These are phyloP conservation scores for Alternaria gansuensis DNA, from an alignment of 2,329 filamentous ascomycete genomes.

Conservation along the genomic window DNA sequence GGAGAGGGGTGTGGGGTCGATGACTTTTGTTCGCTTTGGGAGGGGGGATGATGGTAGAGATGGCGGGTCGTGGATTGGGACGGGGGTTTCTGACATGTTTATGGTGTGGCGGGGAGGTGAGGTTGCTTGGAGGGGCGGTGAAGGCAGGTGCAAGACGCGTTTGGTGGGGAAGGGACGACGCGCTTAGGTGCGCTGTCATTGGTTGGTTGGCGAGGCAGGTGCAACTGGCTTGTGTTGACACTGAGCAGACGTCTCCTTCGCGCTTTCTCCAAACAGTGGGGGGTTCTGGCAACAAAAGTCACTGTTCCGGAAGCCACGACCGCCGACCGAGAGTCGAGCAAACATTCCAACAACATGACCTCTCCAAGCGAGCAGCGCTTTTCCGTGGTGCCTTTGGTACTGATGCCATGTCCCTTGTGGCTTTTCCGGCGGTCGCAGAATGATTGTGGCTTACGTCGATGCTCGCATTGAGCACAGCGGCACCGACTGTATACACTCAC, in stretches of 20 bases:
- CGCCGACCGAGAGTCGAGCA: background rate
- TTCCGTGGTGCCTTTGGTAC: background rate
- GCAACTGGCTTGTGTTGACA: background rate
- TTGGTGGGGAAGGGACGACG: conserved; percentile 14
- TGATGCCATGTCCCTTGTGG: conserved; percentile 6
- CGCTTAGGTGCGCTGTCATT: conserved; percentile 15
- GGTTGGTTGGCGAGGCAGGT: conserved; percentile 11
- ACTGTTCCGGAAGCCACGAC: background rate
- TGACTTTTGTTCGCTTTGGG: conserved; percentile 80
- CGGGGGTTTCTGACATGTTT: conserved; percentile 42
- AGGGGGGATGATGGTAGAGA: conserved; percentile 76
- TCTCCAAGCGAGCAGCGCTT: background rate
- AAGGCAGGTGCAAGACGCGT: conserved; percentile 16
- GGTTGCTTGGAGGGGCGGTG: conserved; percentile 28
- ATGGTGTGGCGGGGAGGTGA: conserved; percentile 4
- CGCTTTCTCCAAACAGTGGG: background rate
- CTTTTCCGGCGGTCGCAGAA: background rate
- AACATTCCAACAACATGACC: background rate
- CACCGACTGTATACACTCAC: background rate
- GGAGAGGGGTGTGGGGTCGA: conserved; percentile 52
- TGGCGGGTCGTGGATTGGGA: conserved; percentile 55
- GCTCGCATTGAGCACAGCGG: background rate
- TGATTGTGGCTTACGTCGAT: conserved; percentile 17
- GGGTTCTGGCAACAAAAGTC: background rate
- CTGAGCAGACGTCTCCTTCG: background rate